Evolutionary conservation across 2,329 filamentous ascomycete genomes (phyloP).

Genomic region (Metarhizium sp.): DNA sequence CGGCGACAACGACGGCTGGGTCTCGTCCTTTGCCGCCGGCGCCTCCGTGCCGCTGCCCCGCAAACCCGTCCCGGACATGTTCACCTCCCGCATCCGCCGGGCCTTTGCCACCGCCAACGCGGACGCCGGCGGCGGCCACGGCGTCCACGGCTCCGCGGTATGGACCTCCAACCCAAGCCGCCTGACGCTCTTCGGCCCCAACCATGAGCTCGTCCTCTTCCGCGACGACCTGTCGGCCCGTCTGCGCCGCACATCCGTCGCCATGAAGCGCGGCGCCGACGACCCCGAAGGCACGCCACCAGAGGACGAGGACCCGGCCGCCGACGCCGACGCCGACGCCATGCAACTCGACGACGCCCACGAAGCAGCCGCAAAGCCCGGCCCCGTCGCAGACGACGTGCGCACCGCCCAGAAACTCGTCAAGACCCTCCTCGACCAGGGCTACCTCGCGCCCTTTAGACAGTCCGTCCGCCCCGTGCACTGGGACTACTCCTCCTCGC

Average conservation of each 20-base stretch:
- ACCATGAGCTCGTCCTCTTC: conserved; percentile 79
- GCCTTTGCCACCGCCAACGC: conserved; percentile 71
- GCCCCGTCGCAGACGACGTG: conserved; percentile 32
- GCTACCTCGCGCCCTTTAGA: conserved; percentile 78
- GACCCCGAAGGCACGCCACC: conserved; percentile 20
- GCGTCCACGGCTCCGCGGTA: conserved; percentile 46
- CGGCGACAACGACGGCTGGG: conserved; percentile 97
- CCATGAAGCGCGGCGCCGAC: conserved; percentile 42
- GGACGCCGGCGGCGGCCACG: conserved; percentile 46
- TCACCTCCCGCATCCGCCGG: conserved; percentile 77
- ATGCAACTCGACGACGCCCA: conserved; percentile 33
- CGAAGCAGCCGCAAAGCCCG: conserved; percentile 20
- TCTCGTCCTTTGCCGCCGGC: conserved; percentile 72
- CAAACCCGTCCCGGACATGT: conserved; percentile 71
- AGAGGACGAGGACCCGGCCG: conserved; percentile 11
- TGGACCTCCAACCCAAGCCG: conserved; percentile 87
- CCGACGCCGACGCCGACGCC: conserved; percentile 21
- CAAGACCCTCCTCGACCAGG: conserved; percentile 87
- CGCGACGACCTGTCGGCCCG: conserved; percentile 78
- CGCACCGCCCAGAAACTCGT: conserved; percentile 66
- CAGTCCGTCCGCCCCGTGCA: conserved; percentile 70
- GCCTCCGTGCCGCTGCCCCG: conserved; percentile 61
- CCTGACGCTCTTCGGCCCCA: conserved; percentile 75
- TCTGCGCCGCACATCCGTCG: conserved; percentile 66
- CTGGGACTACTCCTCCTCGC: conserved; percentile 72